Evolutionary conservation across 73 alveolate species (phyloP), one percentile per base, ranked within the genome.

Genomic region (Stentor coeruleus): DNA sequence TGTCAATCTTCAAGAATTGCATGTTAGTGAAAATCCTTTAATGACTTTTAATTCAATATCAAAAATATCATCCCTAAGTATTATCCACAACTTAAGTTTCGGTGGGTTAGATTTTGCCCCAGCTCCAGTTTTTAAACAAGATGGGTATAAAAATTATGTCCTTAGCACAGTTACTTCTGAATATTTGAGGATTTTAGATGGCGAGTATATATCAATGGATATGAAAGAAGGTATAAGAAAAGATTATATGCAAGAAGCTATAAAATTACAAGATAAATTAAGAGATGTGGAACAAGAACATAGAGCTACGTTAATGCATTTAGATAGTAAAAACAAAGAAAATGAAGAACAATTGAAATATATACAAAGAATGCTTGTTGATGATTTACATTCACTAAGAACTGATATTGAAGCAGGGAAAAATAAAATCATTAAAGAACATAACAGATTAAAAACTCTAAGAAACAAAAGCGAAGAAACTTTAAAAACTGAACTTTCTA

Each of bases 361-460:
- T 3, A 85, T 91, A 26, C 83, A 87, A 57, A 35, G 81, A 15
- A 76, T 77, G n/a, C 66, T 91, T n/a, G 81, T 91, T 14, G 79
- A 59, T 3, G 96, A 91, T 55, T 73, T 91, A 58, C 91, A 91
- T 84, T 58, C 41, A 1, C 75, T 91, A 0, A 84, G 90, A 49
- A 84, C 83, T 20, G 96, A 91, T n/a, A 84, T 91, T n/a, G 90
- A 81, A 58, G 88, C 80, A 31, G 96, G 94, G 0, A 87, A 88
- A 39, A 38, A 58, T 20, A 87, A 85, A 39, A 58, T 91, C 59
- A 42, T 86, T 26, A 86, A 82, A 60, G 89, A 82, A 58, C 74
- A 82, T 38, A 83, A 79, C 15, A 85, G 89, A 58, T 39, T 87
- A 1, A 86, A 87, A 28, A 55, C 85, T 4, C 26, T 80, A 39